Evolutionary conservation across 163 green algal species (phyloP).

Genomic region (Prototheca stagnorum): DNA sequence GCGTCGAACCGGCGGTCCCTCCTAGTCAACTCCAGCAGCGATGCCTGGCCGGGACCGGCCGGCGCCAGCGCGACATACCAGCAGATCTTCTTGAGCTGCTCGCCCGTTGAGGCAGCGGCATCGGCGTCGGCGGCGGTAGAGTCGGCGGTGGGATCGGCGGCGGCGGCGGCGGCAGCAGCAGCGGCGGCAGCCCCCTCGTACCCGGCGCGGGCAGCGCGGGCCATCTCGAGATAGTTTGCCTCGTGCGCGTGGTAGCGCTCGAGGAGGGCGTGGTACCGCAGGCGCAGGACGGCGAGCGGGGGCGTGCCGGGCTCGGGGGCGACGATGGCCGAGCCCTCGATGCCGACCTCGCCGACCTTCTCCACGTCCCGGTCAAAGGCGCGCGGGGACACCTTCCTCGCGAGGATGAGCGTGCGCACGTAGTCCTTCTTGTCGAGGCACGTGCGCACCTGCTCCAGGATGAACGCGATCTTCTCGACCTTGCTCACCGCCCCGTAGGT

Average conservation of each 20-base stretch:
- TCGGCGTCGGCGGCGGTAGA: neutral
- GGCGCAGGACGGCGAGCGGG: slow-evolving; percentile 71
- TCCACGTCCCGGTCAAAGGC: slow-evolving; percentile 57
- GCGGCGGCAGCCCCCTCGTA: slow-evolving; percentile 54
- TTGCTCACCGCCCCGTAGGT: slow-evolving; percentile 97
- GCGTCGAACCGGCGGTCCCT: slow-evolving; percentile 63
- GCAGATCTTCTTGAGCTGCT: slow-evolving; percentile 66
- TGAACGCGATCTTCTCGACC: slow-evolving; percentile 96
- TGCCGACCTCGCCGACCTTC: slow-evolving; percentile 67
- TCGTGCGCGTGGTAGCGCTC: slow-evolving; percentile 65
- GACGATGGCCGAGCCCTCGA: slow-evolving; percentile 83
- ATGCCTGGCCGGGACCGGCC: slow-evolving; percentile 62
- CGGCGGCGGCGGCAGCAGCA: neutral
- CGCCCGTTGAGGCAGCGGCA: neutral
- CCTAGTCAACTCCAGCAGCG: slow-evolving; percentile 56
- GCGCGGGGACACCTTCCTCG: slow-evolving; percentile 72
- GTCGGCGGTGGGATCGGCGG: too few species aligned
- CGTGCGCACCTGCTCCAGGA: slow-evolving; percentile 90
- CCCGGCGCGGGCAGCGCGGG: slow-evolving; percentile 46
- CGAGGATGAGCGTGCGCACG: slow-evolving; percentile 80
- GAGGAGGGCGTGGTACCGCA: slow-evolving; percentile 85
- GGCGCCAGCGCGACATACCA: slow-evolving; percentile 83
- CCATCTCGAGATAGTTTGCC: slow-evolving; percentile 87
- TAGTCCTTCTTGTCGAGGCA: slow-evolving; percentile 90
- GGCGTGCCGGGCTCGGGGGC: slow-evolving; percentile 65